Conservation (phyloP, 768 basidiomycete species). For the Mycena rosella region DNA sequence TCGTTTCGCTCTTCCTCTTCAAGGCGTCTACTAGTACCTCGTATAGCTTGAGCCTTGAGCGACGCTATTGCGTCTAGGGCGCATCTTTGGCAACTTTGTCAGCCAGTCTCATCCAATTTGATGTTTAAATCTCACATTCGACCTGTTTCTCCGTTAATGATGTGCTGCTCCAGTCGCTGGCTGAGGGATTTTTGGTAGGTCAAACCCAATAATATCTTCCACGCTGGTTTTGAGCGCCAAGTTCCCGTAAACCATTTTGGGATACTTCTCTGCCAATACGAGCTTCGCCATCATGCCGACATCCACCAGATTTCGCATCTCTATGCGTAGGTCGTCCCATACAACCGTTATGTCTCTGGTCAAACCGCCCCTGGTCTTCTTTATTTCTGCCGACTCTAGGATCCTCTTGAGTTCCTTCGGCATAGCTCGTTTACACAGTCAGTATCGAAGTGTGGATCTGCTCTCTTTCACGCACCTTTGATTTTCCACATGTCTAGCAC, state of each 20-base stretch:
- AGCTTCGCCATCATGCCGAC: slow-evolving; percentile 5
- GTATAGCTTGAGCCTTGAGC: not conserved
- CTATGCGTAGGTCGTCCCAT: not conserved
- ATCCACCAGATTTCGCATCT: not conserved
- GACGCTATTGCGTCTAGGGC: not conserved
- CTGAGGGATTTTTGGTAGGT: not conserved
- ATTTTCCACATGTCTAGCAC: no score
- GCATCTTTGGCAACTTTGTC: not conserved
- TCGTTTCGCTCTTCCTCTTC: not conserved
- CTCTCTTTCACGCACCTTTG: not conserved
- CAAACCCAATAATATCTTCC: not conserved
- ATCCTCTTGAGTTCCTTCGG: not conserved
- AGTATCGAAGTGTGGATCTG: not conserved
- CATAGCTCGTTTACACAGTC: not conserved
- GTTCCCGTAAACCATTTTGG: not conserved
- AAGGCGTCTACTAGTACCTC: not conserved
- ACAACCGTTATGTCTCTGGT: not conserved
- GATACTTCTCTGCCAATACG: not conserved
- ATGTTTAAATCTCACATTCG: not conserved
- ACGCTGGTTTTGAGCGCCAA: not conserved
- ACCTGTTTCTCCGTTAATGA: not conserved
- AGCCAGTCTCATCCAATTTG: not conserved
- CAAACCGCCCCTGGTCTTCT: not conserved
- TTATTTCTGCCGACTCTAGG: not conserved
- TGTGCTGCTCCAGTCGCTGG: not conserved